Evolutionary conservation across 495 filamentous ascomycete species (phyloP).

Genomic region (Emericellopsis terricola): DNA sequence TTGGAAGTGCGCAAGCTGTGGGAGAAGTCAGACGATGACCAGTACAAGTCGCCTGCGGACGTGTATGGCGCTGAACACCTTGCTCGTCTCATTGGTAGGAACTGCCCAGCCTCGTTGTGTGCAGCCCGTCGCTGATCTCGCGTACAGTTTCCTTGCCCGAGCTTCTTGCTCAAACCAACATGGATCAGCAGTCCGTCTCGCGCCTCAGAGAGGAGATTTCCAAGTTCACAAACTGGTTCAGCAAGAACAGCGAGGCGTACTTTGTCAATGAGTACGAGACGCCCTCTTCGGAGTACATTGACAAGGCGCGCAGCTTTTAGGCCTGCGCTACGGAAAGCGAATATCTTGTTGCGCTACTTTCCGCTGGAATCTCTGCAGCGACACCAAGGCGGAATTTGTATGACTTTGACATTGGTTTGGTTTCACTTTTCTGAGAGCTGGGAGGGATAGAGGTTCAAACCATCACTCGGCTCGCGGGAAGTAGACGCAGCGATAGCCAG

Average conservation of each 20-base stretch:
- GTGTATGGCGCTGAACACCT: slow-evolving; percentile 93
- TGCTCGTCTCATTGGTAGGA: slow-evolving; percentile 68
- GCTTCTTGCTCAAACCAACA: slow-evolving; percentile 89
- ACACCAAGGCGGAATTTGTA: too few relatives aligned
- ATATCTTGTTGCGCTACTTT: neutral
- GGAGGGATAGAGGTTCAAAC: too few relatives aligned
- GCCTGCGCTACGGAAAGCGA: neutral
- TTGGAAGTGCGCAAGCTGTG: slow-evolving; percentile 48
- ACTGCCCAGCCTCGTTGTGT: neutral
- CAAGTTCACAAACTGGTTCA: slow-evolving; percentile 66
- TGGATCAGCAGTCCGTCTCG: slow-evolving; percentile 79
- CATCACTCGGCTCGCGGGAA: too few relatives aligned
- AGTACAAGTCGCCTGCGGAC: slow-evolving; percentile 46
- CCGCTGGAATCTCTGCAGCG: too few relatives aligned
- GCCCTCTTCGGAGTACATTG: slow-evolving; percentile 29
- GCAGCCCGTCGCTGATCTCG: neutral
- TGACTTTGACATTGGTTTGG: too few relatives aligned
- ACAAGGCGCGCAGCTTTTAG: slow-evolving; percentile 7
- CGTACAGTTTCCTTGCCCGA: slow-evolving; percentile 70
- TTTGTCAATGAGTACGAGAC: slow-evolving; percentile 65
- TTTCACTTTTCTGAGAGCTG: too few relatives aligned
- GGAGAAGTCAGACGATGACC: slow-evolving; percentile 30
- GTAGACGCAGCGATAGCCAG: too few relatives aligned
- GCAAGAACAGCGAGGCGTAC: slow-evolving; percentile 50
- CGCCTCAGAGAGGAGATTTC: slow-evolving; percentile 73